A percentile compares a stretch with the other conserved stretches of the same genome.
These are phyloP conservation scores for Endothia cerciana DNA, from an alignment of 2,329 filamentous ascomycete species.

Conservation along the genomic window DNA sequence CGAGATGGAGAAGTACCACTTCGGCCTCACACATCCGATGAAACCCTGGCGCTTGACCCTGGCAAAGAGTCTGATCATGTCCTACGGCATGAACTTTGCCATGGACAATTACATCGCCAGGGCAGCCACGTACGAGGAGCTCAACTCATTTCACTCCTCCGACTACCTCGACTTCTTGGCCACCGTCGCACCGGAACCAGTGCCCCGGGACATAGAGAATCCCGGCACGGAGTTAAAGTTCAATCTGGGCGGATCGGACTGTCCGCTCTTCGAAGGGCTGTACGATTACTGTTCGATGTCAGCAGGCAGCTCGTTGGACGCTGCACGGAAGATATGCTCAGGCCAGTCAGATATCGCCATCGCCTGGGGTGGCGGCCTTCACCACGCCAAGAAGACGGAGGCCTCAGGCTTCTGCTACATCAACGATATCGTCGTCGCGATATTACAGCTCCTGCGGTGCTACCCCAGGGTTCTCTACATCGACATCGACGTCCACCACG, in stretches of 20 bases:
- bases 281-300: constrained; percentile 96
- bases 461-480: constrained; percentile 90
- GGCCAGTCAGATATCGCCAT: constrained; percentile 93
- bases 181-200: constrained; percentile 67
- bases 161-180: constrained; percentile 92
- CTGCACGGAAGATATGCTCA: constrained; percentile 84
- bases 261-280: constrained; percentile 93
- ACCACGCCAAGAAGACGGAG: constrained; percentile 93
- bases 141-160: constrained; percentile 81
- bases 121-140: constrained; percentile 83
- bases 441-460: constrained; percentile 82
- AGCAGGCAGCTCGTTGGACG: constrained; percentile 86
- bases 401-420: constrained; percentile 98
- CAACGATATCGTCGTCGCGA: constrained; percentile 95
- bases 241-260: constrained; percentile 90
- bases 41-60: constrained; percentile 97
- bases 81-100: constrained; percentile 92
- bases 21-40: constrained; percentile 97
- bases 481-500: constrained; percentile 91
- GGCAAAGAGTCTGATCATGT: constrained; percentile 91
- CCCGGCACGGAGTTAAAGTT: constrained; percentile 69
- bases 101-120: constrained; percentile 94
- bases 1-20: constrained; percentile 94
- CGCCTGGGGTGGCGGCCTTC: constrained; percentile 94
- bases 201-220: constrained; percentile 68